phyloP scores from a whole-genome alignment of 2,329 filamentous ascomycete species.

The Colletotrichum musae region DNA sequence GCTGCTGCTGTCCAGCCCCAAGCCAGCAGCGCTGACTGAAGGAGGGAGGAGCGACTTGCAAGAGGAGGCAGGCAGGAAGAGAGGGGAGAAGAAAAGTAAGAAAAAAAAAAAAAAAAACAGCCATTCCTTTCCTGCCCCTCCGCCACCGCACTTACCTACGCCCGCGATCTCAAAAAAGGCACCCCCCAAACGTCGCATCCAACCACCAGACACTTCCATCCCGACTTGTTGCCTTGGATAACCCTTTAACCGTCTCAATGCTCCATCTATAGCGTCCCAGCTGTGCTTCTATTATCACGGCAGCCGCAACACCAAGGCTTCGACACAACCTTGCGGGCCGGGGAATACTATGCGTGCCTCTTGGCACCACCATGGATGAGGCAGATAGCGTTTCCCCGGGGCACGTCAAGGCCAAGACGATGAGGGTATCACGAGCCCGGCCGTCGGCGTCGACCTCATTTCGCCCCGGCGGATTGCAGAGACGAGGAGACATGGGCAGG shows the following conservation, averaged over 20 bases:
- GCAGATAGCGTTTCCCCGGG: constrained; percentile 15
- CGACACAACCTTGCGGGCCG: background rate
- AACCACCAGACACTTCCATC: constrained; percentile 13
- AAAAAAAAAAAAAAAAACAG: constrained; percentile 26
- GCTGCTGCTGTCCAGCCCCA: constrained; percentile 40
- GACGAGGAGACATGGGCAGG: background rate
- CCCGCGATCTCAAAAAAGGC: constrained; percentile 8
- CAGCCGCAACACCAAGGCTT: background rate
- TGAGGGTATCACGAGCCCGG: constrained; percentile 38
- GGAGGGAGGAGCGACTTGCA: constrained; percentile 7
- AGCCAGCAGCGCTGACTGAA: constrained; percentile 24
- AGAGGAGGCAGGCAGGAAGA: constrained; percentile 9
- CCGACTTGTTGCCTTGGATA: background rate
- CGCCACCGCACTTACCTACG: constrained; percentile 23
- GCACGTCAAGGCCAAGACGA: constrained; percentile 19
- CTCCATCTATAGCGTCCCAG: constrained; percentile 11
- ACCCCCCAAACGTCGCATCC: background rate
- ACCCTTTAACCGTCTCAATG: constrained; percentile 5
- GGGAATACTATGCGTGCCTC: background rate
- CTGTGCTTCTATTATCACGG: background rate
- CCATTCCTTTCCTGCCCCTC: constrained; percentile 4
- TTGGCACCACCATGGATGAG: constrained; percentile 16
- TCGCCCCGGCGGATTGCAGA: constrained; percentile 12
- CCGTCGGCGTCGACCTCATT: constrained; percentile 17
- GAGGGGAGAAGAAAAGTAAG: constrained; percentile 7